Evolutionary conservation across 192 early-diverging fungal species (phyloP).

Genomic region (Rhizophagus clarus): DNA sequence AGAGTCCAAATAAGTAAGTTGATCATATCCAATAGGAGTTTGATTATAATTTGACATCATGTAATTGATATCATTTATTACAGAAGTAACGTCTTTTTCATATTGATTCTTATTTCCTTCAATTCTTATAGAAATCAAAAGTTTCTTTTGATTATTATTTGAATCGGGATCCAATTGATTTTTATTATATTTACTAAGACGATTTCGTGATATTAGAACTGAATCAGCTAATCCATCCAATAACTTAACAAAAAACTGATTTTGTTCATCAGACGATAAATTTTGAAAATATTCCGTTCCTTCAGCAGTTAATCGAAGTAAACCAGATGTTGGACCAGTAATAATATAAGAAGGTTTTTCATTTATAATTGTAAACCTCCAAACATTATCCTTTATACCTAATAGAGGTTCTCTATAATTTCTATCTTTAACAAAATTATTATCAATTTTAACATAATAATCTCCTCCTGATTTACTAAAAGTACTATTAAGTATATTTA

Average conservation of each 20-base stretch:
- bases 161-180: background rate
- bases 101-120: background rate
- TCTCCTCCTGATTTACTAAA: background rate
- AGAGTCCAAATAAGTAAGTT: background rate
- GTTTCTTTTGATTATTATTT: background rate
- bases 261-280: background rate
- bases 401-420: background rate
- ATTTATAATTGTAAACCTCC: background rate
- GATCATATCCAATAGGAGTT: background rate
- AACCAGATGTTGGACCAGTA: background rate
- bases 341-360: background rate
- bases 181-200: background rate
- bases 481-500: background rate
- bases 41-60: background rate
- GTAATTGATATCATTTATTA: background rate
- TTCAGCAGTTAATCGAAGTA: background rate
- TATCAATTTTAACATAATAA: background rate
- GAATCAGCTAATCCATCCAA: background rate
- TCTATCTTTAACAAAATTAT: slow-evolving; percentile 6
- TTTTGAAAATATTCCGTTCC: background rate
- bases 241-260: background rate
- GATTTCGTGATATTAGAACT: background rate
- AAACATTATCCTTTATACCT: background rate
- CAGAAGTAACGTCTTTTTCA: background rate
- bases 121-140: background rate